phyloP scores from a whole-genome alignment of 257 asterid genomes.

The Ehretia macrophylla region DNA sequence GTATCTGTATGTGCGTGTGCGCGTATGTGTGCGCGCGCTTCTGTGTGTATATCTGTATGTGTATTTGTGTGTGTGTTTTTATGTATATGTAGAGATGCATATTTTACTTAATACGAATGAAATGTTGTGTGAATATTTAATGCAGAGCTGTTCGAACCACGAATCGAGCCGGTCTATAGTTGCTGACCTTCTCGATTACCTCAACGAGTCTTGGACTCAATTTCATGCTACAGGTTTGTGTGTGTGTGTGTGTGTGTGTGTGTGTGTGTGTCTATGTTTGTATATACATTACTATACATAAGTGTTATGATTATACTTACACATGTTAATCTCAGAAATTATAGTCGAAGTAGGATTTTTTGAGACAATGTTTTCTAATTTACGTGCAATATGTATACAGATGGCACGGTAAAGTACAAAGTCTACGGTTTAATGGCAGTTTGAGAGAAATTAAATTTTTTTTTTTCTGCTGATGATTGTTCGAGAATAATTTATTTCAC shows the following conservation, averaged over 20 bases:
- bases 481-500: no score
- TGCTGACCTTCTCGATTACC: constrained; percentile 81
- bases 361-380: not conserved
- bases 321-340: not conserved
- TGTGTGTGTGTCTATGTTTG: not conserved
- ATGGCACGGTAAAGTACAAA: no score
- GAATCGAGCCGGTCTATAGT: constrained; percentile 63
- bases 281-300: not conserved
- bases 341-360: not conserved
- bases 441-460: no score
- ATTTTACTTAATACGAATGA: not conserved
- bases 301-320: not conserved
- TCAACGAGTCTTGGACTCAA: constrained; percentile 96
- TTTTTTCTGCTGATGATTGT: no score
- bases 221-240: constrained; percentile 91
- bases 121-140: constrained; percentile 1
- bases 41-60: no score
- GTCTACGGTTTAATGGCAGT: no score
- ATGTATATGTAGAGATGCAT: not conserved
- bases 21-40: no score
- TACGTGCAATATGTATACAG: no score
- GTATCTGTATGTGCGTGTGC: not conserved
- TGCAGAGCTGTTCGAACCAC: constrained; percentile 42
- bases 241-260: not conserved
- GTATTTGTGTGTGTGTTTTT: not conserved